Base-by-base conservation (phyloP, 2,329 filamentous ascomycete species). In the Neofusicoccum sp. region DNA sequence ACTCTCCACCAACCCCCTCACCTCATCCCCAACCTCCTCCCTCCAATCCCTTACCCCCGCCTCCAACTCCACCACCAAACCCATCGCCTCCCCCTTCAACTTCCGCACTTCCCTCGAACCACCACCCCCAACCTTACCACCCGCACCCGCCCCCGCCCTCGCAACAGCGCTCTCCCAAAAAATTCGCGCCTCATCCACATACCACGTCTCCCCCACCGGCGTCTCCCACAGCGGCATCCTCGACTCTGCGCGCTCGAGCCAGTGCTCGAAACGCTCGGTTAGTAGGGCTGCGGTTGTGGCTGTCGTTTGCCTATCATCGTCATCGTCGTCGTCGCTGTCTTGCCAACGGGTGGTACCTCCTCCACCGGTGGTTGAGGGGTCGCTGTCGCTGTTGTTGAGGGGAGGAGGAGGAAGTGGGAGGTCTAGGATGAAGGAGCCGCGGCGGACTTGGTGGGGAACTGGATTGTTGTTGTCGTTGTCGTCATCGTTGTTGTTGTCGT, bases 11-110 rank as follows among this genome's bases (percentile, higher is more conserved):
- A 33, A 12, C 43, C 43, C 33, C 31, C 44, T 33, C 36, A 60
- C 56, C 43, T 60, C 56, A 28, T 60, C 56, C 31, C 56, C 37
- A 22, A 60, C 56, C 33, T 60, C 43, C 7, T 50, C 36, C 31
- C 56, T 12, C 33, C 36, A 60, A n/a, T 60, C 41, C 12, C 36
- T 43, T 11, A 60, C 44, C 22, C 43, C 33, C 43, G 43, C 44
- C 31, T 60, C 56, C 56, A 60, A 48, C 29, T 56, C 52, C 11
- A 37, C 37, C 39, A 56, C 52, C 39, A 56, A 39, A 28, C 12
- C n/a, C 37, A 56, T 11, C 12, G n/a, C 37, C n/a, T 56, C 52
- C 29, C 44, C 39, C 28, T 56, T 56, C 7, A 56, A 39, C 37
- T 49, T 14, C 3, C 33, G 37, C 29, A 31, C 37, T 4, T 29